phyloP scores from a whole-genome alignment of 495 filamentous ascomycete genomes.

The Bacidia rubella region DNA sequence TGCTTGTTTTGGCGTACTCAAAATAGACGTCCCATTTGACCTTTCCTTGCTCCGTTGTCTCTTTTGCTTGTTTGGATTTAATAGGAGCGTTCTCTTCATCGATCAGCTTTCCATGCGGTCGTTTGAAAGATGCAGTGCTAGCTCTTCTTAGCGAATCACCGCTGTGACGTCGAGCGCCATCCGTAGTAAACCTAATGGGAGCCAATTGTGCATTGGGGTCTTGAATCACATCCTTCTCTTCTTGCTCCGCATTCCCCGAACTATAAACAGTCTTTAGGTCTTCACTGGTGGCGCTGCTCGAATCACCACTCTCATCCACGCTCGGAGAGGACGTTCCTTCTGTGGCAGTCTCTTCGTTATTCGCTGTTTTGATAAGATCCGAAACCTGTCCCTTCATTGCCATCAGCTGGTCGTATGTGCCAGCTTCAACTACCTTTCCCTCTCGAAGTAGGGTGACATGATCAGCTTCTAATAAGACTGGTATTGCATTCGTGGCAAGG shows the following conservation, averaged over 20 bases:
- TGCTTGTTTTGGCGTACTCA: conserved; percentile 90
- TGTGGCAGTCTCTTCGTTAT: conserved; percentile 45
- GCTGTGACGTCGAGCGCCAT: conserved; percentile 46
- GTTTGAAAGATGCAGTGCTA: conserved; percentile 79
- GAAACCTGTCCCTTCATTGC: conserved; percentile 87
- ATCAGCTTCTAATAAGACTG: conserved; percentile 76
- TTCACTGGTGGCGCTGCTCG: conserved; percentile 37
- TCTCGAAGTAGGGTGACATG: conserved; percentile 74
- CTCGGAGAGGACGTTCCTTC: conserved; percentile 42
- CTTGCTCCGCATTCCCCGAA: conserved; percentile 25
- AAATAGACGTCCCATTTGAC: conserved; percentile 88
- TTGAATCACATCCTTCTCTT: conserved; percentile 59
- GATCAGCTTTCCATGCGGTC: conserved; percentile 62
- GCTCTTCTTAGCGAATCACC: conserved; percentile 71
- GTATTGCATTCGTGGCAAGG: conserved; percentile 90
- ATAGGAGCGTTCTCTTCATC: conserved; percentile 65
- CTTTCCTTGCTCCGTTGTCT: conserved; percentile 82
- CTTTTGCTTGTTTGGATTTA: conserved; percentile 76
- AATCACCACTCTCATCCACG: conserved; percentile 33
- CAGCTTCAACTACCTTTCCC: conserved; percentile 71
- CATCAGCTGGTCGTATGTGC: conserved; percentile 78
- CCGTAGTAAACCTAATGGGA: conserved; percentile 46
- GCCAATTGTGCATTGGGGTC: conserved; percentile 55
- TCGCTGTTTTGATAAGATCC: conserved; percentile 67
- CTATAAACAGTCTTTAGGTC: conserved; percentile 41